A percentile compares a stretch with the other conserved stretches of the same genome.
Evolutionary conservation across 352 stramenopile species (phyloP).

Genomic region (Phytophthora brassicae): DNA sequence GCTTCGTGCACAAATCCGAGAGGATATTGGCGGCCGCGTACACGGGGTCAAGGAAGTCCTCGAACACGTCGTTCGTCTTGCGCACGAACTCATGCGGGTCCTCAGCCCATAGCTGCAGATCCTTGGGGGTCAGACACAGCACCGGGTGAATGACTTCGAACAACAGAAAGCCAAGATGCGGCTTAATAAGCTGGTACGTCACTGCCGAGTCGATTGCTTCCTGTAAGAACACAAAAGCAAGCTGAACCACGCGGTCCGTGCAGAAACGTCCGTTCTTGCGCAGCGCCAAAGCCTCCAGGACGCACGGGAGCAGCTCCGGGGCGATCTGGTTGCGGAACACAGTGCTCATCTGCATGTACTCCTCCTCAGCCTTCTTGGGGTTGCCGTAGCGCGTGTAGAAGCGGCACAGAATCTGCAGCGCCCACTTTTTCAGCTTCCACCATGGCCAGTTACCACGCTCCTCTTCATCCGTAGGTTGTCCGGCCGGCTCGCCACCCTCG

Average conservation of each 20-base stretch:
- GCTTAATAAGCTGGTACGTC: conserved; percentile 98
- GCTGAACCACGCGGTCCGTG: conserved; percentile 95
- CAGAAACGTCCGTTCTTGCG: conserved; percentile 94
- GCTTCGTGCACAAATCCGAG: conserved; percentile 93
- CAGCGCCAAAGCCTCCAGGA: conserved; percentile 92
- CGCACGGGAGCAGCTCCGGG: conserved; percentile 71
- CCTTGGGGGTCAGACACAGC: conserved; percentile 93
- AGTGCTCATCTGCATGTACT: conserved; percentile 91
- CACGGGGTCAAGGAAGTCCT: conserved; percentile 96
- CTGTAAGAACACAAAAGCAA: conserved; percentile 93
- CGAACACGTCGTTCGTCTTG: conserved; percentile 96
- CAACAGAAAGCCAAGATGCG: conserved; percentile 96
- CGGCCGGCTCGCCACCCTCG: conserved; percentile 72
- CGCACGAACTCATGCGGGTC: conserved; percentile 98
- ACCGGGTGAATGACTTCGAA: conserved; percentile 97
- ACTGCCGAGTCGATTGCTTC: conserved; percentile 93
- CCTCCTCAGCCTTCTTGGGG: conserved; percentile 91
- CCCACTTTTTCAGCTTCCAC: conserved; percentile 99
- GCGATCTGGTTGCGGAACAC: conserved; percentile 94
- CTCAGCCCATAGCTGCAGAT: conserved; percentile 95
- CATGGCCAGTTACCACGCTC: conserved; percentile 94
- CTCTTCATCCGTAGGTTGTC: conserved; percentile 91
- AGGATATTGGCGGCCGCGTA: conserved; percentile 95
- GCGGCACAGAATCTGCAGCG: conserved; percentile 95
- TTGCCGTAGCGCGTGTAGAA: conserved; percentile 98